Base-by-base conservation (phyloP, 2,329 filamentous ascomycete species). In the Trichoderma koningiopsis region DNA sequence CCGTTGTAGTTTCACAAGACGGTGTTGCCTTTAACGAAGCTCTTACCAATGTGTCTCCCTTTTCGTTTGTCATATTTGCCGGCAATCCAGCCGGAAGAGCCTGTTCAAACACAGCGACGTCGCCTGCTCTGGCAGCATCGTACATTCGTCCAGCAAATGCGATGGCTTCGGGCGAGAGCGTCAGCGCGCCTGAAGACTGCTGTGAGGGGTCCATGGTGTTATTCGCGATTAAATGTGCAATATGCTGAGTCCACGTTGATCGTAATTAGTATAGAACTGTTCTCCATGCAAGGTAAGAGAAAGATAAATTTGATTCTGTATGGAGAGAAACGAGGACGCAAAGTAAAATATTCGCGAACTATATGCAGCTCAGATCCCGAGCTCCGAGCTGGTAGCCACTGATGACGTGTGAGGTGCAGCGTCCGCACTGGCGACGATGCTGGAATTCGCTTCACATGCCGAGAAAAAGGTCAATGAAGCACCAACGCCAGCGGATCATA, bases 41-140 rank as follows among this genome's bases (percentile, higher is more conserved):
- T 72, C 83, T 55, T 82, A 88, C 86, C 70, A 93, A 78, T n/a
- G 87, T 91, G 76, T 93, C 90, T 60, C 91, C 91, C 72, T 91
- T 90, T 61, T 90, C 86, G 74, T 93, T 92, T 27, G 89, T 92
- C 77, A 93, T 82, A 74, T 92, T 92, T 1, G 86, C 82, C 0
- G 90, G 90, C 31, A 93, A 81, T 1, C 91, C 90, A 2, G 87
- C 88, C 1, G 84, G 82, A 47, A 93, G 78, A 59, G 91, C 91
- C 77, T 89, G 85, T 53, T 84, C 76, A n/a, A 93, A 86, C 14
- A 87, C 78, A 5, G 84, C 76, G 2, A 85, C 81, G 60, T 89
- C 81, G 68, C 90, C 91, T 27, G 79, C 76, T 37, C 91, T 85
- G 1, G 91, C 90, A 33, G 88, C 85, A 73, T 91, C 85, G 79